phyloP scores from a whole-genome alignment of 2,329 filamentous ascomycete species.

The Ambrosiella cleistominuta region DNA sequence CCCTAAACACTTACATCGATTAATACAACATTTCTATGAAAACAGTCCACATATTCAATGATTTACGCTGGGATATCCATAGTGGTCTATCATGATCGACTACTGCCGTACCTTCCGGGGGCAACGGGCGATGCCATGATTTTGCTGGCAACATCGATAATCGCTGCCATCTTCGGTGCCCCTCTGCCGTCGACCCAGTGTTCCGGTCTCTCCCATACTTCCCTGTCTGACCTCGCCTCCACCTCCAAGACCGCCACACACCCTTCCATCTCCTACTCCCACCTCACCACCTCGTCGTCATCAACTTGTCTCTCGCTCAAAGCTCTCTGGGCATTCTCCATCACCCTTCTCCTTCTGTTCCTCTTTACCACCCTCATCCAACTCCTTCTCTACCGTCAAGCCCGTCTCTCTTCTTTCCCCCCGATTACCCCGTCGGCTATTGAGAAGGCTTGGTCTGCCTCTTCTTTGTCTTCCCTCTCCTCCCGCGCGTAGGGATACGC shows the following conservation, averaged over 20 bases:
- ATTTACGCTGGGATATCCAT: slow-evolving; percentile 66
- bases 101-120: slow-evolving; percentile 57
- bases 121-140: slow-evolving; percentile 49
- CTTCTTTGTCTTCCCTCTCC: slow-evolving; percentile 1
- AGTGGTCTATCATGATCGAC: slow-evolving; percentile 62
- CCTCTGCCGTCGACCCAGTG: slow-evolving; percentile 68
- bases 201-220: slow-evolving; percentile 27
- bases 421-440: neutral
- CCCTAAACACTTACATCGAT: neutral
- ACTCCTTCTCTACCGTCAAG: slow-evolving; percentile 42
- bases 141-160: slow-evolving; percentile 60
- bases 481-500: neutral
- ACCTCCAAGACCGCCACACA: slow-evolving; percentile 13
- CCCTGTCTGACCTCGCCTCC: slow-evolving; percentile 6
- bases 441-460: neutral
- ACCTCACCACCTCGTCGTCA: slow-evolving; percentile 25
- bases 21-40: slow-evolving; percentile 14
- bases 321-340: slow-evolving; percentile 70
- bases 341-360: slow-evolving; percentile 59
- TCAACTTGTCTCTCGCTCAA: slow-evolving; percentile 69
- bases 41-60: slow-evolving; percentile 56
- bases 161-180: slow-evolving; percentile 60
- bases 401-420: neutral
- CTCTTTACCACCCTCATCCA: slow-evolving; percentile 42
- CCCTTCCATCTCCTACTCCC: slow-evolving; percentile 20